A percentile compares a stretch with the other conserved stretches of the same genome.
Evolutionary conservation across 768 basidiomycete species (phyloP).

Genomic region (Daedaleopsis nitida): DNA sequence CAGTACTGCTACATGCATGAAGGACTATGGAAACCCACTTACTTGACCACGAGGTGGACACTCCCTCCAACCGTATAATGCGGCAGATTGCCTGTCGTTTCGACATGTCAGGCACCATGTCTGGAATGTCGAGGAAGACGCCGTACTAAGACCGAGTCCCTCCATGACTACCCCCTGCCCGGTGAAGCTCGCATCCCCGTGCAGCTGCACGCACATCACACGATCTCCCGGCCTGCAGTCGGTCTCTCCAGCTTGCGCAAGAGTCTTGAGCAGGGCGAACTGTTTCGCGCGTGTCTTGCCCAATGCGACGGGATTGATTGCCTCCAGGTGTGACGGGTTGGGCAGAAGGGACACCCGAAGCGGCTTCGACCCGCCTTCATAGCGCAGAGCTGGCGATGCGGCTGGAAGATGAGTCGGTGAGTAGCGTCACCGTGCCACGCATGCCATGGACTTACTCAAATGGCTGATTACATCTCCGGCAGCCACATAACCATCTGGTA

Average conservation of each 20-base stretch:
- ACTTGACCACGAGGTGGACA: slow-evolving; percentile 91
- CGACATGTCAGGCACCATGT: slow-evolving; percentile 1
- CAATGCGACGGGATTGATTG: slow-evolving; percentile 83
- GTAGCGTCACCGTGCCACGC: no score
- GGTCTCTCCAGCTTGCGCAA: slow-evolving; percentile 36
- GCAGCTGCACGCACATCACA: slow-evolving; percentile 88
- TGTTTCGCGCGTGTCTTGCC: slow-evolving; percentile 94
- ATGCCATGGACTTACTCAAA: slow-evolving; percentile 48
- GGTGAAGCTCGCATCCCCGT: slow-evolving; percentile 90
- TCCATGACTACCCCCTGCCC: slow-evolving; percentile 94
- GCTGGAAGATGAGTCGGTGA: slow-evolving; percentile 37
- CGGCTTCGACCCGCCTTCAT: slow-evolving; percentile 47
- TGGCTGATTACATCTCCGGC: slow-evolving; percentile 91
- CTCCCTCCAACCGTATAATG: slow-evolving; percentile 92
- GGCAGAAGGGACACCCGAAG: slow-evolving; percentile 79
- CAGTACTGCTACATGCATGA: slow-evolving; percentile 3
- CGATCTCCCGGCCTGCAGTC: slow-evolving; percentile 56
- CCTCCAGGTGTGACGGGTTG: slow-evolving; percentile 84
- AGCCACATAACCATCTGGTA: slow-evolving; percentile 63
- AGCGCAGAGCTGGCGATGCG: slow-evolving; percentile 63
- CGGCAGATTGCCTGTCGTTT: slow-evolving; percentile 69
- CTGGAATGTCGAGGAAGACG: slow-evolving; percentile 38
- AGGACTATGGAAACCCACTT: slow-evolving; percentile 31
- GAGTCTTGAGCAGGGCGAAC: slow-evolving; percentile 73
- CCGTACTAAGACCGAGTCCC: slow-evolving; percentile 76